These are phyloP conservation scores for Backusella morwellensis DNA, from an alignment of 192 early-diverging fungal genomes.

Conservation along the genomic window DNA sequence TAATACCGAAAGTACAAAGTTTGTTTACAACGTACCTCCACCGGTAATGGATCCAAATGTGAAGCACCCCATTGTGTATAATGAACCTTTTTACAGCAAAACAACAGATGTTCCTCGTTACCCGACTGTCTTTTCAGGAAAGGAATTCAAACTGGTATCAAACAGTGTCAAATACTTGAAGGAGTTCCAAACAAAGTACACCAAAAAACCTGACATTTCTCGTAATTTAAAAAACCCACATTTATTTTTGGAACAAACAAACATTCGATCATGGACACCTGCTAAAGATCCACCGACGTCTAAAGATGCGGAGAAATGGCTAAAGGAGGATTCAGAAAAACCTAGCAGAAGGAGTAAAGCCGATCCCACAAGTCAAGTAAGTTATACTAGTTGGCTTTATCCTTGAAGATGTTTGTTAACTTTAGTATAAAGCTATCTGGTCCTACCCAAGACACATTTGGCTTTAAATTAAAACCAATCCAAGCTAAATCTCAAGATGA, in stretches of 20 bases:
- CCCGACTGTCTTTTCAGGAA: constrained; percentile 56
- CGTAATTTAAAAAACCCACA: not conserved
- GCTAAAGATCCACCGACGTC: constrained; percentile 40
- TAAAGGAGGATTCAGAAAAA: constrained; percentile 23
- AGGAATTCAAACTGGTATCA: constrained; percentile 47
- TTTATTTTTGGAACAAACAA: not conserved
- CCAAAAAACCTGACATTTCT: not conserved
- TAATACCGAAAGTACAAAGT: not conserved
- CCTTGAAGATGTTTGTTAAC: not conserved
- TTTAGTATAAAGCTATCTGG: constrained; percentile 49
- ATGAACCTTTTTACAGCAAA: constrained; percentile 60
- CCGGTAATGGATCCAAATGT: constrained; percentile 5
- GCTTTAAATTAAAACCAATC: constrained; percentile 61
- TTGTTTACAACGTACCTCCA: constrained; percentile 12
- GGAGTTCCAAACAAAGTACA: constrained; percentile 8
- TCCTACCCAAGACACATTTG: constrained; percentile 59
- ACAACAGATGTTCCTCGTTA: constrained; percentile 53
- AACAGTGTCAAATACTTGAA: constrained; percentile 9
- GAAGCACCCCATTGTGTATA: constrained; percentile 45
- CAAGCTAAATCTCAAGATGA: constrained; percentile 42
- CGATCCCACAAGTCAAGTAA: not conserved
- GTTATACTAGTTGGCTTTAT: not conserved
- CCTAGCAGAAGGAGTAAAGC: not conserved
- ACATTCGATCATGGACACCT: constrained; percentile 35
- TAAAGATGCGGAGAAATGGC: constrained; percentile 36